A percentile compares a stretch with the other conserved stretches of the same genome.
Conservation (phyloP, 2,329 filamentous ascomycete species). For the Cryphonectria nitschkei region DNA sequence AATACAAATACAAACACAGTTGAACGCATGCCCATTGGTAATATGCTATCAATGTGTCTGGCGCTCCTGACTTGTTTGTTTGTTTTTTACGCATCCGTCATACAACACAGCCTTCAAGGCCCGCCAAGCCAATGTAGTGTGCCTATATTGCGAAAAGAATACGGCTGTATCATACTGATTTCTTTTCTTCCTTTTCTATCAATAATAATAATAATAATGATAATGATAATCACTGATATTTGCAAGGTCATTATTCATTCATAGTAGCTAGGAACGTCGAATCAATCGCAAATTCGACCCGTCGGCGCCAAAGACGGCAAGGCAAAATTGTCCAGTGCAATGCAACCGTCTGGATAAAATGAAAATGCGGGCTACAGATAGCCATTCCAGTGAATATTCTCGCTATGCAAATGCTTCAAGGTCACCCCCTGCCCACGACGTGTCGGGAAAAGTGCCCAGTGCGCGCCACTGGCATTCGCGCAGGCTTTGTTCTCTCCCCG, state of each 20-base stretch:
- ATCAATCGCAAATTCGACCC: background rate
- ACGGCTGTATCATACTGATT: background rate
- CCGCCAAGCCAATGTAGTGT: background rate
- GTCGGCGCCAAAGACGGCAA: background rate
- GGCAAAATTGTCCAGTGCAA: background rate
- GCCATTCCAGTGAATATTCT: background rate
- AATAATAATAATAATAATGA: too few relatives aligned
- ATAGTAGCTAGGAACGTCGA: background rate
- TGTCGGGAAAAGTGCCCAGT: background rate
- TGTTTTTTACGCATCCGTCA: background rate
- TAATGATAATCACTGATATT: too few relatives aligned
- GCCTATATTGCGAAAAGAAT: background rate
- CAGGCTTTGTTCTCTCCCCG: background rate
- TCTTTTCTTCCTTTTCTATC: too few relatives aligned
- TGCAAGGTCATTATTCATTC: background rate
- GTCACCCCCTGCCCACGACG: background rate
- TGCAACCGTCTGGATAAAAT: background rate
- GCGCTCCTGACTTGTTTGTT: background rate
- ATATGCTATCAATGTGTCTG: background rate
- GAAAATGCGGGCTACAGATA: background rate
- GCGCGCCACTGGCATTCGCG: constrained; percentile 10
- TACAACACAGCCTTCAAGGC: background rate
- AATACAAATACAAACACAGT: background rate
- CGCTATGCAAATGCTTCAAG: background rate
- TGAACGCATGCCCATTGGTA: background rate